Evolutionary conservation across 306 rosid genomes (phyloP), one percentile per base, ranked within the genome.

Genomic region (Canavalia ensiformis): DNA sequence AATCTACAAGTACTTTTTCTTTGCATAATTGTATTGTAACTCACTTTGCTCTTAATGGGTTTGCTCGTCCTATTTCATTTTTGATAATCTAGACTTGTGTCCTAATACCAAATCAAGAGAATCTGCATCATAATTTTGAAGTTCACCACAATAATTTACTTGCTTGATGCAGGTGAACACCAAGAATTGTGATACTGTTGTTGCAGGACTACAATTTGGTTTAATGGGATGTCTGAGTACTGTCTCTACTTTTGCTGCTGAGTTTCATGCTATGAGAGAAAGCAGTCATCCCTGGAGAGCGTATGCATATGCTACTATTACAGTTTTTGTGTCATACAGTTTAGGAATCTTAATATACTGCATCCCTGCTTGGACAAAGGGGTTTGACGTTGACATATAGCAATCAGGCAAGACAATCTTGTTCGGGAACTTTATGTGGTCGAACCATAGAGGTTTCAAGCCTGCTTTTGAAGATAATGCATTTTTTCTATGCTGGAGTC

Each of bases 181-280:
- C 31, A 81, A 58, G 85, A 72, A 74, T 33, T 87, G 91, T 59
- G 89, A 93, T 41, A 95, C 87, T 6, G 81, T 88, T 33, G 85
- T 83, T 50, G 41, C 81, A 8, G 97, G 97, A 74, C 56, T 88
- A 56, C 94, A 95, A 65, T 75, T 95, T 52, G 97, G 97, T 72
- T 57, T 92, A 12, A 41, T 90, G 87, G 94, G 99, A 11, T 93
- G 97, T 85, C 81, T 93, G 80, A 95, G 99, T 82, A 93, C 97
- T 8, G 95, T 95, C 5, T 91, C 97, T 11, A 88, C 99, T n/a
- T 91, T 95, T 62, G 84, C 88, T 55, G 93, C 94, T 0, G 97
- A 95, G 91, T 93, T 93, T 72, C 84, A 95, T 70, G 92, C 92
- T 41, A 93, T 93, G 95, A 87, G 95, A 78, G 89, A 86, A 78